Percentiles rank a stretch among this genome's conserved stretches.
phyloP scores from a whole-genome alignment of 73 alveolate species.

The Blepharisma japonicum region DNA sequence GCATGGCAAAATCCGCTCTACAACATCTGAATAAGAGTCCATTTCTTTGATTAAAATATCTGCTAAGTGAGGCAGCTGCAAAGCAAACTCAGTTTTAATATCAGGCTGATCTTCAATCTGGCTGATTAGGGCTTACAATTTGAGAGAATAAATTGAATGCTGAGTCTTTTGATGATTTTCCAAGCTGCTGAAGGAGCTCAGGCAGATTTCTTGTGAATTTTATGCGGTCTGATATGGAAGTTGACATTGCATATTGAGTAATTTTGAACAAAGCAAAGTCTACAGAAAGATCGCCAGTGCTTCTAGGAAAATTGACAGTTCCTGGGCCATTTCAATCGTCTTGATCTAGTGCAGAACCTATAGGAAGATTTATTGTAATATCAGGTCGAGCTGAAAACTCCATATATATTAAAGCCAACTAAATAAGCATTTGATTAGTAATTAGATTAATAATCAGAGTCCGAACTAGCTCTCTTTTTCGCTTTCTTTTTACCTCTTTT shows the following conservation, averaged over 20 bases:
- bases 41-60: background rate
- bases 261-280: slow-evolving; percentile 4
- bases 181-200: background rate
- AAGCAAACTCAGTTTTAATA: background rate
- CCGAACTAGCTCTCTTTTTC: too few relatives aligned
- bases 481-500: too few relatives aligned
- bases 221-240: background rate
- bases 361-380: too few relatives aligned
- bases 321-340: too few relatives aligned
- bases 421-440: too few relatives aligned
- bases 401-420: too few relatives aligned
- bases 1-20: background rate
- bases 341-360: too few relatives aligned
- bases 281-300: background rate
- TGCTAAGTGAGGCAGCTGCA: background rate
- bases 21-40: background rate
- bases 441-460: too few relatives aligned
- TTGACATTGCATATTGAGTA: background rate
- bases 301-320: background rate
- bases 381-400: too few relatives aligned
- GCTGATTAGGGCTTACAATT: background rate
- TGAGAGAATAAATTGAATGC: background rate
- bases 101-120: background rate
- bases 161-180: background rate
- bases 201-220: background rate